Base-by-base conservation (phyloP, 176 grass and related monocot species). In the Triticum urartu region DNA sequence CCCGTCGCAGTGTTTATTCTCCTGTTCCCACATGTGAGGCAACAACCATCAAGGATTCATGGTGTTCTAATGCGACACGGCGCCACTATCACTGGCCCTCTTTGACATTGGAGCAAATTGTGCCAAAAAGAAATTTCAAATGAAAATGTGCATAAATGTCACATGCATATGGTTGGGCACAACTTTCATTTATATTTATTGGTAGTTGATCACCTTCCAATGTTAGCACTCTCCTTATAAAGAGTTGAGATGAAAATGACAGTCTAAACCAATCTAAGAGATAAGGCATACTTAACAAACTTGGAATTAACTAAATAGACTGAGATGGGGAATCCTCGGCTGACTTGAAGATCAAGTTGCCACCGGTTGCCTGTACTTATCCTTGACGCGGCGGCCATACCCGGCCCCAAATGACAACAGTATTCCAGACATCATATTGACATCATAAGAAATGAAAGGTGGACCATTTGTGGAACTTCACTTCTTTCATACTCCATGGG, bases 401-500 rank as follows among this genome's bases (percentile, higher is more conserved):
- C 42, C 42, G 7, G 47, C 22, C 40, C 24, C 72, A 48, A 24
- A 4, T 48, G 42, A 48, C 6, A 75, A 75, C 50, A 50, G 21
- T 79, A 62, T 38, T 83, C n/a, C 48, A 40, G 43, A 58, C 47
- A 83, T 11, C 25, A 81, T 21, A 21, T 7, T 33, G 39, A 4
- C 59, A 68, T 68, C 32, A 83, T 83, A 21, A 83, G 9, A 81
- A 68, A 69, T 63, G 56, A 61, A 43, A 84, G 36, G 22, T 75
- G 36, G 17, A 20, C 36, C 54, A 30, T 62, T 74, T 62, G 56
- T 43, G 38, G 34, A 25, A 33, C 40, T 63, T 14, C 36, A 65
- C n/a, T 67, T 75, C 50, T 77, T 84, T 64, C 56, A 73, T 60
- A 62, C 26, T 14, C 54, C 72, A 63, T 45, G 67, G 35, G 34